Evolutionary conservation across 108 stramenopile species (phyloP), one percentile per base, ranked within the genome.

Genomic region (Cylindrotheca fusiformis): DNA sequence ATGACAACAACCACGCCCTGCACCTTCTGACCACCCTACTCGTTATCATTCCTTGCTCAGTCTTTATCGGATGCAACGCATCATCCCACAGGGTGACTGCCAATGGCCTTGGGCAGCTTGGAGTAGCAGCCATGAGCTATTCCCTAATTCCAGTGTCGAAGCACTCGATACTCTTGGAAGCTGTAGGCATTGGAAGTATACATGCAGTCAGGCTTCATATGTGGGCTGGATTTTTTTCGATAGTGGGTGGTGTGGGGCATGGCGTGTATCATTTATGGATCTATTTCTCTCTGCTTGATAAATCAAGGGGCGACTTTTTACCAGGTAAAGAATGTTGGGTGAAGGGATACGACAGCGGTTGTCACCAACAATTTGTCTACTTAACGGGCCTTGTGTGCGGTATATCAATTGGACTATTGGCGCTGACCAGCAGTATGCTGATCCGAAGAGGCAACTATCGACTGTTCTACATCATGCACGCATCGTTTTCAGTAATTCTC

Each of bases 81-180:
- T n/a, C n/a, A n/a, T n/a, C 36, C 36, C 36, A 41, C 36, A 41
- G 14, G 36, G 14, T 10, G 36, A 41, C 6, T 6, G 36, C 36
- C 36, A 41, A 41, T 41, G 36, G 14, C 36, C 14, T 41, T 14
- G 36, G 36, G 6, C 14, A 10, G 6, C 14, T 41, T 10, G 36
- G 10, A 41, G 36, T 41, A 41, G 36, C 14, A 14, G 36, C 36
- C 36, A 41, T 41, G 36, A 41, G 36, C 14, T 41, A 41, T 14
- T 78, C 73, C 25, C 48, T 78, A 10, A 67, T 78, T 14, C 77
- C 77, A 0, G 77, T 78, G 36, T 52, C 77, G 2, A 66, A 52
- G 24, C 77, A 78, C 25, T 58, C 55, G 4, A 45, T 63, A 18
- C 24, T 72, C 12, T 50, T 78, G 22, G 58, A 50, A 20, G 45